A percentile compares a stretch with the other conserved stretches of the same genome.
These are phyloP conservation scores for Psilocybe azurescens DNA, from an alignment of 768 basidiomycete genomes.

Conservation along the genomic window DNA sequence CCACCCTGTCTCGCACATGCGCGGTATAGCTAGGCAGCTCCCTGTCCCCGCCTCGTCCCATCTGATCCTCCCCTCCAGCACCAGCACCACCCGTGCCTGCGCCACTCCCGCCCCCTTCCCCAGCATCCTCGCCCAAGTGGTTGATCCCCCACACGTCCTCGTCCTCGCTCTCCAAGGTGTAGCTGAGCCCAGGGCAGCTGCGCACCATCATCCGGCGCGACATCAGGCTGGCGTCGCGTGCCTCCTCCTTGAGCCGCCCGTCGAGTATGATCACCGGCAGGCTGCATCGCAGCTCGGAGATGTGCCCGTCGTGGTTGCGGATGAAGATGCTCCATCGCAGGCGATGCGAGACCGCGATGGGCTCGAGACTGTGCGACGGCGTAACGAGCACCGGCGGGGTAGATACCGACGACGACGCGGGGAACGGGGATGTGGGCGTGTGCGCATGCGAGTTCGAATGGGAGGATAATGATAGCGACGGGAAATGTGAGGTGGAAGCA, in stretches of 20 bases:
- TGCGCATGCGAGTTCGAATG: slow-evolving; percentile 8
- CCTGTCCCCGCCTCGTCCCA: slow-evolving; percentile 53
- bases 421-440: slow-evolving; percentile 50
- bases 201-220: slow-evolving; percentile 72
- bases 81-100: neutral
- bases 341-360: slow-evolving; percentile 77
- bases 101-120: neutral
- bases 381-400: slow-evolving; percentile 43
- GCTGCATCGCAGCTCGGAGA: slow-evolving; percentile 93
- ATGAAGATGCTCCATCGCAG: slow-evolving; percentile 83
- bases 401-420: slow-evolving; percentile 25
- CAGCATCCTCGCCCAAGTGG: neutral
- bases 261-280: slow-evolving; percentile 89
- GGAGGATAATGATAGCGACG: slow-evolving; percentile 3
- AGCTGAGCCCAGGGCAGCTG: slow-evolving; percentile 25
- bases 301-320: slow-evolving; percentile 88
- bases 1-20: slow-evolving; percentile 90
- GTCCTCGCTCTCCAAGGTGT: slow-evolving; percentile 32
- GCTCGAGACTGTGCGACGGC: slow-evolving; percentile 77
- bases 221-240: slow-evolving; percentile 69
- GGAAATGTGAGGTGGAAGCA: slow-evolving; percentile 2
- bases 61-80: slow-evolving; percentile 1
- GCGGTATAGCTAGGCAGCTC: slow-evolving; percentile 90
- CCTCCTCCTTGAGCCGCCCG: slow-evolving; percentile 72
- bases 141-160: slow-evolving; percentile 16